phyloP scores from a whole-genome alignment of 2,329 filamentous ascomycete species.

The Ambrosiella beaveri region DNA sequence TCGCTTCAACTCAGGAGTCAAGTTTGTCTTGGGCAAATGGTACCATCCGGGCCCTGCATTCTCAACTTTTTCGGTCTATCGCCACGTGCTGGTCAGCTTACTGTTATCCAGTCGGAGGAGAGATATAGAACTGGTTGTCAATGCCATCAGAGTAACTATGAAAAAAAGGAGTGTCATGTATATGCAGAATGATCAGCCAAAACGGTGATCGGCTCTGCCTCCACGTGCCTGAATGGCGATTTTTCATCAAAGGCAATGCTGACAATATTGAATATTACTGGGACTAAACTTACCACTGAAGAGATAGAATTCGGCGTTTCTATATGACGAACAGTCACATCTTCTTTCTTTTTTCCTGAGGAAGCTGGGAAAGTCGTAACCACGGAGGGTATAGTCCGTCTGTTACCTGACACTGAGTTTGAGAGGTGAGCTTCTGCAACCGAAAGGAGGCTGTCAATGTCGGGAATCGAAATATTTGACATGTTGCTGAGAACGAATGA shows the following conservation, averaged over 20 bases:
- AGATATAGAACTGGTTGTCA: neutral
- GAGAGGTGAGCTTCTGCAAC: slow-evolving; percentile 6
- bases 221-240: slow-evolving; percentile 22
- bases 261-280: slow-evolving; percentile 9
- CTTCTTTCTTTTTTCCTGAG: neutral
- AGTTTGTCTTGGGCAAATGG: slow-evolving; percentile 64
- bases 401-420: too few relatives aligned
- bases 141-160: slow-evolving; percentile 60
- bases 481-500: neutral
- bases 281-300: slow-evolving; percentile 18
- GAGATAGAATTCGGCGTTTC: neutral
- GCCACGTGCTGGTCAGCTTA: neutral
- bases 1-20: slow-evolving; percentile 72
- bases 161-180: slow-evolving; percentile 36
- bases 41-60: slow-evolving; percentile 76
- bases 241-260: slow-evolving; percentile 23
- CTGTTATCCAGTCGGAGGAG: too few relatives aligned
- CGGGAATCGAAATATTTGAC: slow-evolving; percentile 7
- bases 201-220: slow-evolving; percentile 24
- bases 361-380: too few relatives aligned
- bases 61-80: slow-evolving; percentile 15
- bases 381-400: too few relatives aligned
- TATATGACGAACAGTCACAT: slow-evolving; percentile 4
- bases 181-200: slow-evolving; percentile 36
- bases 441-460: slow-evolving; percentile 19